These are phyloP conservation scores for Jacaranda copaia DNA, from an alignment of 257 asterid species.

Conservation along the genomic window DNA sequence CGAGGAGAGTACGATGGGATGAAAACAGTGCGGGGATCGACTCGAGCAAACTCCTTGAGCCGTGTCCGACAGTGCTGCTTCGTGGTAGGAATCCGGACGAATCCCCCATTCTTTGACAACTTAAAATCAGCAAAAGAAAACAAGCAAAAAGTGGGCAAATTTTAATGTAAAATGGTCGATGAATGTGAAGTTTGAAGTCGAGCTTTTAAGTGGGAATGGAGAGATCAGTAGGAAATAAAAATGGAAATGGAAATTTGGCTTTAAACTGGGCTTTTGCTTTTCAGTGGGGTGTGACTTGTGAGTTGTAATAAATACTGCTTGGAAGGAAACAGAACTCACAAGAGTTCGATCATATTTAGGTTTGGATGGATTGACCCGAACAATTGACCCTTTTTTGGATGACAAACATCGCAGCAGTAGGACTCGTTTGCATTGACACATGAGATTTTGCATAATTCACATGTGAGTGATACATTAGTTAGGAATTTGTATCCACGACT, in stretches of 20 bases:
- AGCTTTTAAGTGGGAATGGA: neutral
- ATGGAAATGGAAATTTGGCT: slow-evolving; percentile 11
- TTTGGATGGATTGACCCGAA: neutral
- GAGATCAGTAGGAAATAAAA: neutral
- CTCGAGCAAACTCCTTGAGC: slow-evolving; percentile 42
- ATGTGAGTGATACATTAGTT: no score
- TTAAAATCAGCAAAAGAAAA: neutral
- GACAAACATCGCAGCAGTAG: no score
- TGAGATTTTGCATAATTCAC: no score
- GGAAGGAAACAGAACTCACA: neutral
- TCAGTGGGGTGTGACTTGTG: neutral
- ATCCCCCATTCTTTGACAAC: slow-evolving; percentile 55
- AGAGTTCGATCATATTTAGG: neutral
- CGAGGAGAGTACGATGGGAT: slow-evolving; percentile 54
- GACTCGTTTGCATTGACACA: no score
- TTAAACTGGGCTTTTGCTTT: neutral
- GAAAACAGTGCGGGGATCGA: slow-evolving; percentile 47
- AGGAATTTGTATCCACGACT: no score
- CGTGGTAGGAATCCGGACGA: slow-evolving; percentile 53
- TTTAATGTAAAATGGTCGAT: neutral
- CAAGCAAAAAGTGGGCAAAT: neutral
- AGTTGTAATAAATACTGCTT: neutral
- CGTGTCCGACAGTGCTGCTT: slow-evolving; percentile 42
- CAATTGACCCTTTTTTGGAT: no score
- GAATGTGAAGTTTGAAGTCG: neutral